Evolutionary conservation across 768 basidiomycete species (phyloP), one percentile per base, ranked within the genome.

Genomic region (Boletales sp.): DNA sequence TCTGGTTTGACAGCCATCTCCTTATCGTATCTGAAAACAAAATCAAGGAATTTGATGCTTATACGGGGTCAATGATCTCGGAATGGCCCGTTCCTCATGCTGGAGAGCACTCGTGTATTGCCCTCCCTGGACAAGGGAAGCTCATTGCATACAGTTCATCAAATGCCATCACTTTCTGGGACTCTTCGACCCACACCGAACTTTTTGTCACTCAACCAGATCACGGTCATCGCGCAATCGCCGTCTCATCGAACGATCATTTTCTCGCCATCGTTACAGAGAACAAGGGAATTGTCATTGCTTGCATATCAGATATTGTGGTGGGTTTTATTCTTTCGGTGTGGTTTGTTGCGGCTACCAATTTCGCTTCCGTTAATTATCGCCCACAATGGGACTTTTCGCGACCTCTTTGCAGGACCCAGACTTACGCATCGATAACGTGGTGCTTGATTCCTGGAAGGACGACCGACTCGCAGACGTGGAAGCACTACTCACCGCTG

Each of bases 1-100:
- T 52, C 34, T 57, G 56, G 55, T 43, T 24, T 0, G 32, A 41
- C 2, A 24, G 53, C 4, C 18, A 38, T 4, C 29, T 56, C 13
- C 45, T 47, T 8, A n/a, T 41, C 3, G 2, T 35, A 0, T 36
- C 42, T 6, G 17, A 21, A 6, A 6, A 3, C 0, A n/a, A 8
- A 27, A 42, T 56, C 36, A 45, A 42, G 11, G 5, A 34, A 11
- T 2, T 48, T 10, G 12, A 56, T 9, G 13, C 43, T 3, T 46
- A 17, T 6, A 44, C 43, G 0, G 49, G 54, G 3, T 40, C 31
- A 17, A 0, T 2, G 10, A 8, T 51, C 17, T 40, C 31, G 0
- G 53, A 51, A 24, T 47, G 45, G 45, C 2, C 37, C 11, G 17
- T 21, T 8, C 19, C 10, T 0, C 9, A 18, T 13, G 6, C 10